A percentile compares a stretch with the other conserved stretches of the same genome.
Conservation (phyloP, 441 rosid genomes). For the Pelargonium myrrhifolium region DNA sequence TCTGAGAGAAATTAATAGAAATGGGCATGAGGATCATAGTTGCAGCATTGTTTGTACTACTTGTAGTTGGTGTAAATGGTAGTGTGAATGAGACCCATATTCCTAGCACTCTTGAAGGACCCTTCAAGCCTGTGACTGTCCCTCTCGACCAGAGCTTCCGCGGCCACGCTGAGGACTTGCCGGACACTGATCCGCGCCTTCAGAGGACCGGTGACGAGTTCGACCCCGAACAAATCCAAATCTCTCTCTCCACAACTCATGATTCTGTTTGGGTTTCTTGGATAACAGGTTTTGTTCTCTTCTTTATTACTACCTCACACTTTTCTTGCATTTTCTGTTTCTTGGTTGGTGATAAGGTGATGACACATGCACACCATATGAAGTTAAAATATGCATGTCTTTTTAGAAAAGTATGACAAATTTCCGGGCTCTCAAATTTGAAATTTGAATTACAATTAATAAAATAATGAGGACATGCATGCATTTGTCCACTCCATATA, state of each 20-base stretch:
- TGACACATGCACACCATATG: background rate
- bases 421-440: too few species aligned
- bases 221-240: slow-evolving; percentile 69
- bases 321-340: background rate
- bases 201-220: slow-evolving; percentile 30
- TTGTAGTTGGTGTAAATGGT: too few species aligned
- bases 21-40: too few species aligned
- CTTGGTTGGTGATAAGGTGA: background rate
- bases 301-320: background rate
- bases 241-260: slow-evolving; percentile 53
- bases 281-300: slow-evolving; percentile 57
- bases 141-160: slow-evolving; percentile 52
- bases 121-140: slow-evolving; percentile 56
- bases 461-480: too few species aligned
- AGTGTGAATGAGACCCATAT: background rate
- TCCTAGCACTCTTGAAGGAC: slow-evolving; percentile 65
- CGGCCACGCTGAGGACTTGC: slow-evolving; percentile 57
- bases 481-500: too few species aligned
- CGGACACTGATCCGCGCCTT: slow-evolving; percentile 49
- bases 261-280: slow-evolving; percentile 78
- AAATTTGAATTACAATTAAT: too few species aligned
- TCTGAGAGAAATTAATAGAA: too few species aligned
- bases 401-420: too few species aligned
- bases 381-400: too few species aligned
- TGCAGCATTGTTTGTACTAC: too few species aligned